A percentile compares a stretch with the other conserved stretches of the same genome.
Evolutionary conservation across 2,329 filamentous ascomycete species (phyloP).

Genomic region (Hymenotorrendiella dingleyae): DNA sequence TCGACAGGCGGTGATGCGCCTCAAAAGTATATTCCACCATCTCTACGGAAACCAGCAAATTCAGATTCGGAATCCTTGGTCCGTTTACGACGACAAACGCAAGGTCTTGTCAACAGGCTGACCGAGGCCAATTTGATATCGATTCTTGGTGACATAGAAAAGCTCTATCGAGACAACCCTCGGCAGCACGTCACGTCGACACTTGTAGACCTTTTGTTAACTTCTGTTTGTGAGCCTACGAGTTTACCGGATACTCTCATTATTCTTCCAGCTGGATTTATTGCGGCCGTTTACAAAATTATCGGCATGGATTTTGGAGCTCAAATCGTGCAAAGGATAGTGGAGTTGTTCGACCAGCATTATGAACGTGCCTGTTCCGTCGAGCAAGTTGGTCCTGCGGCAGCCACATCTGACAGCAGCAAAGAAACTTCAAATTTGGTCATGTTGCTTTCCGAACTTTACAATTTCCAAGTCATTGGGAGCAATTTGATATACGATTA

Average conservation of each 20-base stretch:
- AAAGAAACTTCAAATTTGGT: slow-evolving; percentile 73
- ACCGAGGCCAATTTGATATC: slow-evolving; percentile 86
- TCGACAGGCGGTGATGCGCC: slow-evolving; percentile 39
- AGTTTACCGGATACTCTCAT: slow-evolving; percentile 82
- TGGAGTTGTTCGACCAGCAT: slow-evolving; percentile 65
- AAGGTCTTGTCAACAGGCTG: slow-evolving; percentile 86
- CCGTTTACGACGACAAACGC: slow-evolving; percentile 70
- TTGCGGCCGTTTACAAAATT: slow-evolving; percentile 80
- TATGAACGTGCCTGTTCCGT: slow-evolving; percentile 42
- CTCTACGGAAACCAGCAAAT: slow-evolving; percentile 58
- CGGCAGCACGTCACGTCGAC: slow-evolving; percentile 83
- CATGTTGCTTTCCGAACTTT: slow-evolving; percentile 77
- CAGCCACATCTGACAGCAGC: slow-evolving; percentile 23
- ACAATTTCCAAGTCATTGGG: slow-evolving; percentile 84
- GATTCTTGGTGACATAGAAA: slow-evolving; percentile 76
- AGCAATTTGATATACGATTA: slow-evolving; percentile 87
- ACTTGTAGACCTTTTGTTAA: slow-evolving; percentile 70
- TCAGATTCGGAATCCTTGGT: slow-evolving; percentile 61
- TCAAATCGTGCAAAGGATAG: slow-evolving; percentile 72
- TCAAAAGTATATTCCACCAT: slow-evolving; percentile 88
- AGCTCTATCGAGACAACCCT: slow-evolving; percentile 75
- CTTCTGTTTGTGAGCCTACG: slow-evolving; percentile 73
- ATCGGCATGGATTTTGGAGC: slow-evolving; percentile 87
- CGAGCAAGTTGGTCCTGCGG: slow-evolving; percentile 28
- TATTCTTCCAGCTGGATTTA: slow-evolving; percentile 84